These are phyloP conservation scores for Aaosphaeria arxii DNA, from an alignment of 2,329 filamentous ascomycete species.

Conservation along the genomic window DNA sequence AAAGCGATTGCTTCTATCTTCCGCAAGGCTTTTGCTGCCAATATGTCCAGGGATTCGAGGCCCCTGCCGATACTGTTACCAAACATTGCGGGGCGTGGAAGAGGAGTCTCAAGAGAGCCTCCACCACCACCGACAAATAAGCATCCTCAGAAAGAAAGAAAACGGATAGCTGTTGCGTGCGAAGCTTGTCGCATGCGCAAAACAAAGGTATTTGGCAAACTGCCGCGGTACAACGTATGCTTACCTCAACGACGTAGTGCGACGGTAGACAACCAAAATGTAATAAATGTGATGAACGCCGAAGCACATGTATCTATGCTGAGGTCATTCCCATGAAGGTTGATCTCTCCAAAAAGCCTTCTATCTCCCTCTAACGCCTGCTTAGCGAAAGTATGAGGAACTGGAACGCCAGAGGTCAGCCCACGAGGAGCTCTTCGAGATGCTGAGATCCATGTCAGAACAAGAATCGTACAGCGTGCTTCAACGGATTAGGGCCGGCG, in stretches of 20 bases:
- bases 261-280: neutral
- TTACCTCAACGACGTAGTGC: neutral
- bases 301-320: too few species aligned
- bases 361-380: neutral
- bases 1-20: too few species aligned
- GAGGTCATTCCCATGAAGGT: too few species aligned
- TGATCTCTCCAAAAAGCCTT: too few species aligned
- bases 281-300: neutral
- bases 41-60: too few species aligned
- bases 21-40: too few species aligned
- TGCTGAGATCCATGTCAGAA: constrained; percentile 10
- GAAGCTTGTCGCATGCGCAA: neutral
- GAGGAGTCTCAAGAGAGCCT: too few species aligned
- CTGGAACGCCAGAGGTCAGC: constrained; percentile 5
- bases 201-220: neutral
- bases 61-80: too few species aligned
- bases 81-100: too few species aligned
- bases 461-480: constrained; percentile 10
- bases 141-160: neutral
- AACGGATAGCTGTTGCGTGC: neutral
- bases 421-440: constrained; percentile 9
- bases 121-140: neutral
- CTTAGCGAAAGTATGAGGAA: constrained; percentile 7
- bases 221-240: neutral
- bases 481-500: constrained; percentile 11